Percentiles rank a stretch among this genome's conserved stretches.
phyloP scores from a whole-genome alignment of 768 basidiomycete genomes.

The Mycena amicta region DNA sequence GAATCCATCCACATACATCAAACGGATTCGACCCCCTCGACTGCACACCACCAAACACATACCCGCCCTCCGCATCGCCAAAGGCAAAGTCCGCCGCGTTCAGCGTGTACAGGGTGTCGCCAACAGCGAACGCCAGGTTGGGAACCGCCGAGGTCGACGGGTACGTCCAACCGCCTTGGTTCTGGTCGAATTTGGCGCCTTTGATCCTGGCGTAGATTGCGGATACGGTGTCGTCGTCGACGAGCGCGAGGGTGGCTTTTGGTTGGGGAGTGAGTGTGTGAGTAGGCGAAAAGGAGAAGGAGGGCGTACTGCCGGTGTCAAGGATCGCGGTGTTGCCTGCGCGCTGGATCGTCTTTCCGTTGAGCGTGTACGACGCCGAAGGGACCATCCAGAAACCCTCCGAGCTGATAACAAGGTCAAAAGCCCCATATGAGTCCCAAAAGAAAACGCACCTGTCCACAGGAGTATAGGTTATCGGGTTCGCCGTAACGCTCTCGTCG shows the following conservation, averaged over 20 bases:
- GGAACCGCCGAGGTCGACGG: slow-evolving; percentile 34
- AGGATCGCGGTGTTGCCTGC: slow-evolving; percentile 33
- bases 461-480: slow-evolving; percentile 26
- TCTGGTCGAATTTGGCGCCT: slow-evolving; percentile 36
- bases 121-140: slow-evolving; percentile 35
- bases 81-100: slow-evolving; percentile 26
- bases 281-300: slow-evolving; percentile 4
- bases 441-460: slow-evolving; percentile 7
- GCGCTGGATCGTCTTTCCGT: slow-evolving; percentile 28
- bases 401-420: slow-evolving; percentile 25
- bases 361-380: slow-evolving; percentile 27
- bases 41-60: slow-evolving; percentile 26
- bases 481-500: slow-evolving; percentile 28
- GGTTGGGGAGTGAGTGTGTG: neutral
- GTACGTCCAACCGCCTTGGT: slow-evolving; percentile 41
- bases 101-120: slow-evolving; percentile 33
- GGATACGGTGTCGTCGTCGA: slow-evolving; percentile 35
- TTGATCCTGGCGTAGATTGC: slow-evolving; percentile 37
- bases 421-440: neutral
- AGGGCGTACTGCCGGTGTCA: slow-evolving; percentile 39
- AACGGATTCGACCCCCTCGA: slow-evolving; percentile 22
- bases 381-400: slow-evolving; percentile 43
- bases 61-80: slow-evolving; percentile 26
- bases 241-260: slow-evolving; percentile 24
- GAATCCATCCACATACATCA: slow-evolving; percentile 13